These are phyloP conservation scores for Limnanthes douglasii DNA, from an alignment of 345 rosid species.

Conservation along the genomic window DNA sequence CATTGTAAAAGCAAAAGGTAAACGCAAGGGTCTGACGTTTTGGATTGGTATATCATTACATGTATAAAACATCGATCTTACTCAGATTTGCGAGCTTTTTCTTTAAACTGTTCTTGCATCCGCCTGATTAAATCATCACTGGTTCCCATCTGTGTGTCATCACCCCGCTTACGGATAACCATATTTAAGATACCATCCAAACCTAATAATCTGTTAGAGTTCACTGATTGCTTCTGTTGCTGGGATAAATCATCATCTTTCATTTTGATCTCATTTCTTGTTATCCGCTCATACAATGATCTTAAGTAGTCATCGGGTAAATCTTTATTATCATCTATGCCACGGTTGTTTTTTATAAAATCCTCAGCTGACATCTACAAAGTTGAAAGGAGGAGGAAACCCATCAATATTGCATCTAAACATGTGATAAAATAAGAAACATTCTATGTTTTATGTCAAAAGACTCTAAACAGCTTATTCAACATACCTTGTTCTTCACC, in stretches of 20 bases:
- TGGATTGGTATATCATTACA: too few species aligned
- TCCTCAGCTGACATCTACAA: constrained; percentile 30
- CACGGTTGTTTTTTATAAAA: constrained; percentile 70
- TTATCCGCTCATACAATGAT: constrained; percentile 61
- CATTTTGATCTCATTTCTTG: constrained; percentile 77
- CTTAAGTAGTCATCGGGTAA: constrained; percentile 62
- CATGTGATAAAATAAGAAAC: too few species aligned
- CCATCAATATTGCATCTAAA: constrained; percentile 14
- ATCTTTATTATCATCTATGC: constrained; percentile 82
- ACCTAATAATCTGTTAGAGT: constrained; percentile 59
- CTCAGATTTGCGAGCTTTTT: constrained; percentile 81
- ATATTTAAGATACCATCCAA: constrained; percentile 84
- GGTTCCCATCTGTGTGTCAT: constrained; percentile 68
- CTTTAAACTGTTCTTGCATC: constrained; percentile 80
- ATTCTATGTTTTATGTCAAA: too few species aligned
- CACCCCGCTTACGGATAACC: constrained; percentile 60
- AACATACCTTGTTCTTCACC: constrained; percentile 76
- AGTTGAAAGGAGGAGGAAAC: constrained; percentile 8
- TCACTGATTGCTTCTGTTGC: constrained; percentile 48
- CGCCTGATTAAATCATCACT: constrained; percentile 71
- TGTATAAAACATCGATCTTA: constrained; percentile 14
- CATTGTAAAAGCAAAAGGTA: too few species aligned
- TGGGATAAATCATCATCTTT: constrained; percentile 40
- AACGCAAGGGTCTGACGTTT: too few species aligned
- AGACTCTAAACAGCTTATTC: constrained; percentile 1